These are phyloP conservation scores for Aspergillus unguis DNA, from an alignment of 2,329 filamentous ascomycete species.

Conservation along the genomic window DNA sequence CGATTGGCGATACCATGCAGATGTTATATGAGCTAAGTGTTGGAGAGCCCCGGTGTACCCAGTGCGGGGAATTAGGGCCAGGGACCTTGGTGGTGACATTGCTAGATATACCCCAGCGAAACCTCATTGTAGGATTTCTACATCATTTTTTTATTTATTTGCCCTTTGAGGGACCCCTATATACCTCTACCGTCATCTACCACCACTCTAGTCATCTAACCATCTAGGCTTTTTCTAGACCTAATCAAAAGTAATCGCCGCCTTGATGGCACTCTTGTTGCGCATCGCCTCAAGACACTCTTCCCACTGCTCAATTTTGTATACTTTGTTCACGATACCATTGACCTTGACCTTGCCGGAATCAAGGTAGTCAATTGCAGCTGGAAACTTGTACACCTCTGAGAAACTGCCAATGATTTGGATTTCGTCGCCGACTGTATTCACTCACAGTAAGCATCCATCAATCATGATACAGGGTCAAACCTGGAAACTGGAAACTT, in stretches of 20 bases:
- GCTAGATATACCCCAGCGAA: background rate
- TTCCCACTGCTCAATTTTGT: slow-evolving; percentile 68
- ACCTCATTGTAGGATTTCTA: background rate
- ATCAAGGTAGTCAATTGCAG: slow-evolving; percentile 53
- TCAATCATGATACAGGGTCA: background rate
- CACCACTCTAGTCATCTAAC: slow-evolving; percentile 1
- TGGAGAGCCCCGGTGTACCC: background rate
- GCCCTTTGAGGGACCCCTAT: too few relatives aligned
- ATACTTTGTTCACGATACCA: slow-evolving; percentile 71
- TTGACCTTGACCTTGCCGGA: slow-evolving; percentile 48
- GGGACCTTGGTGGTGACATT: background rate
- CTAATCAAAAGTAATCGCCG: slow-evolving; percentile 67
- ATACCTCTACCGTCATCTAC: background rate
- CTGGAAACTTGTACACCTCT: slow-evolving; percentile 69
- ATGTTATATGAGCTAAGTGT: too few relatives aligned
- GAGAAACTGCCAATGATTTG: slow-evolving; percentile 71
- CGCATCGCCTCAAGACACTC: slow-evolving; percentile 68
- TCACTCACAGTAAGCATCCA: background rate
- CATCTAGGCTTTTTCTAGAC: background rate
- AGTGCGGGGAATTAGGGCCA: background rate
- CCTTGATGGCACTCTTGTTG: slow-evolving; percentile 72
- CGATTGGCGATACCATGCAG: too few relatives aligned
- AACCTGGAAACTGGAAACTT: slow-evolving; percentile 26
- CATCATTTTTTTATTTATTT: too few relatives aligned
- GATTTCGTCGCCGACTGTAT: slow-evolving; percentile 56